Percentiles rank a stretch among this genome's conserved stretches.
Conservation (phyloP, 805 yeast species). For the Suhomyces faveliae region DNA sequence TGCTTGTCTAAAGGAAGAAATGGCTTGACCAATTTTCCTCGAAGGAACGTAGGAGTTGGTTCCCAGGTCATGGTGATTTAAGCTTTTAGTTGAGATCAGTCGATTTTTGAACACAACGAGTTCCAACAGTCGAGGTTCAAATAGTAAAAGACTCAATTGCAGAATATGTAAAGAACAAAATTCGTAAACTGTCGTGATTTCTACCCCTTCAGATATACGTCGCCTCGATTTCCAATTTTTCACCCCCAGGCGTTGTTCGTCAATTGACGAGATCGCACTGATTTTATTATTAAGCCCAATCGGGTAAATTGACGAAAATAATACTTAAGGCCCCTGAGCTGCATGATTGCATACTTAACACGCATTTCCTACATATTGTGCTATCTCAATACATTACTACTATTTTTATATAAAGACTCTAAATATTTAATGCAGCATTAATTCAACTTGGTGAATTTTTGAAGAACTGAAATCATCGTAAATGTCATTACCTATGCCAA, state of each 20-base stretch:
- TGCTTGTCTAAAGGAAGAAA: constrained; percentile 43
- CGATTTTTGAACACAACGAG: background rate
- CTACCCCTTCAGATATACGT: background rate
- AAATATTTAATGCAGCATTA: background rate
- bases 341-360: background rate
- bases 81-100: background rate
- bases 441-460: background rate
- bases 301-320: background rate
- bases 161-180: background rate
- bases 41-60: constrained; percentile 35
- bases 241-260: background rate
- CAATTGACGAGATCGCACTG: constrained; percentile 5
- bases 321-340: background rate
- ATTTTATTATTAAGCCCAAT: constrained; percentile 4
- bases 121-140: background rate
- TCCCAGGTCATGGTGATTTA: constrained; percentile 32
- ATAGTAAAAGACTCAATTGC: background rate
- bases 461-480: background rate
- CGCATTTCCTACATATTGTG: background rate
- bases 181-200: background rate
- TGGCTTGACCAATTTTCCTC: constrained; percentile 38
- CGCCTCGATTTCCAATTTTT: background rate
- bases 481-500: constrained; percentile 25
- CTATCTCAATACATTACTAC: no score
- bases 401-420: background rate